These are phyloP conservation scores for Emergomyces orientalis DNA, from an alignment of 2,329 filamentous ascomycete genomes.

Conservation along the genomic window DNA sequence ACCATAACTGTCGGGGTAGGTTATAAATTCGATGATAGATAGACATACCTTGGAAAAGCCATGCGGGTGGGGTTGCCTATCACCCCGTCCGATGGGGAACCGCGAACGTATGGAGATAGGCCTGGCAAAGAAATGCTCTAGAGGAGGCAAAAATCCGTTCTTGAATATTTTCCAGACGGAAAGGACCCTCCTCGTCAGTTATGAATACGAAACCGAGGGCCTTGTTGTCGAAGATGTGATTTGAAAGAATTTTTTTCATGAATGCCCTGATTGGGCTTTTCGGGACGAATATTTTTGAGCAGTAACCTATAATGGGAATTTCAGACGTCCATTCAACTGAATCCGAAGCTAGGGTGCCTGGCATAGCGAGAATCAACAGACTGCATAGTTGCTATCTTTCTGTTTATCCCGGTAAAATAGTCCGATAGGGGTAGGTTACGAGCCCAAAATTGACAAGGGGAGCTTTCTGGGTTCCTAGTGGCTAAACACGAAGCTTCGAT, in stretches of 20 bases:
- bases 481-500: neutral
- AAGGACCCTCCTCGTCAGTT: neutral
- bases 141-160: neutral
- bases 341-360: neutral
- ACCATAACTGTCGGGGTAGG: neutral
- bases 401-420: neutral
- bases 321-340: neutral
- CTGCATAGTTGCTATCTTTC: neutral
- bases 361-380: neutral
- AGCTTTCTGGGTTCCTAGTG: neutral
- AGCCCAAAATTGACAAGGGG: neutral
- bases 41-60: neutral
- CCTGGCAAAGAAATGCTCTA: neutral
- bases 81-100: neutral
- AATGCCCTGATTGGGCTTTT: neutral
- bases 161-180: neutral
- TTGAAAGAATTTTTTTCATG: neutral
- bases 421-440: neutral
- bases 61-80: neutral
- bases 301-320: neutral
- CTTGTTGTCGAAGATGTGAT: neutral
- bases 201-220: neutral
- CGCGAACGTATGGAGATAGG: too few species aligned
- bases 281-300: neutral
- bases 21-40: neutral